Base-by-base conservation (phyloP, 805 yeast genomes). In the Diddensiella transvaalensis region DNA sequence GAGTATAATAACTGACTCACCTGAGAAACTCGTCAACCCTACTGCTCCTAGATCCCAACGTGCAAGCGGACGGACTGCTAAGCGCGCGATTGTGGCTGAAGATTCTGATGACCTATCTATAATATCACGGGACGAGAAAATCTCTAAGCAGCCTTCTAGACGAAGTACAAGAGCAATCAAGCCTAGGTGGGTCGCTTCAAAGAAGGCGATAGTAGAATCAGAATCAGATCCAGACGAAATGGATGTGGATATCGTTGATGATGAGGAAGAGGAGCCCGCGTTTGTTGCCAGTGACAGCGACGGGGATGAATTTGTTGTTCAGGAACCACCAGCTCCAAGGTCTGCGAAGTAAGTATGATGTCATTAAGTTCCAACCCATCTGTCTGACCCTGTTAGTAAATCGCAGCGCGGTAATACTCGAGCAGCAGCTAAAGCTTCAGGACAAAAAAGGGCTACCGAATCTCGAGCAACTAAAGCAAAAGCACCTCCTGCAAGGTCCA, bases 181-280 rank as follows among this genome's bases (percentile, higher is more conserved):
- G n/a, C n/a, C n/a, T n/a, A n/a, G n/a, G n/a, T n/a, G n/a, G n/a
- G n/a, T n/a, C n/a, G n/a, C n/a, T n/a, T n/a, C n/a, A n/a, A n/a
- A n/a, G n/a, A n/a, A n/a, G n/a, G n/a, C n/a, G n/a, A n/a, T n/a
- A n/a, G n/a, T 26, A 8, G 32, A 26, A 8, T 26, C 32, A 26
- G 32, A 26, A 26, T 26, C 32, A 26, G 32, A 26, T 8, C 11
- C 11, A 8, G 32, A 26, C 8, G 32, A n/a, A n/a, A n/a, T n/a
- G n/a, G n/a, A n/a, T n/a, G n/a, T n/a, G n/a, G n/a, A n/a, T 13
- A 13, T 8, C 32, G 32, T 8, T 26, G 32, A 24, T 10, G 44
- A 41, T 41, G 52, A 17, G 19, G 49, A 35, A 8, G 38, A 35
- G 21, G 38, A 35, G 17, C 38, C 38, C 18, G 38, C 38, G 8